Conservation (phyloP, 345 rosid genomes). For the Syzygium oleosum region DNA sequence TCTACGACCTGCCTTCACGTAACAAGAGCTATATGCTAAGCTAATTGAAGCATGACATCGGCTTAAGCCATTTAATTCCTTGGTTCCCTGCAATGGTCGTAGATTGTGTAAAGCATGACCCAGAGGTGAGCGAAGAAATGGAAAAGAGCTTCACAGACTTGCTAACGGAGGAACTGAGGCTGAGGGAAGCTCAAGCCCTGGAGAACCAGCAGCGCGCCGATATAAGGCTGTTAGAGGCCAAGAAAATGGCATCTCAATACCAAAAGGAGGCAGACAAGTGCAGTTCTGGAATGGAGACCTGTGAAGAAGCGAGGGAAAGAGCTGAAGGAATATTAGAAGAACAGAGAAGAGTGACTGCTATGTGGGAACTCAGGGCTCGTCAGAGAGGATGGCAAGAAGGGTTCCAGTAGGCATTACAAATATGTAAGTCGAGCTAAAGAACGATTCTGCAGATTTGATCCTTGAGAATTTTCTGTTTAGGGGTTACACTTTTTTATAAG, state of each 20-base stretch:
- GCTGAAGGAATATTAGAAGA: constrained; percentile 37
- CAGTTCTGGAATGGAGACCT: constrained; percentile 62
- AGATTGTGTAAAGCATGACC: constrained; percentile 47
- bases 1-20: background rate
- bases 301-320: constrained; percentile 59
- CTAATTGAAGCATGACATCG: background rate
- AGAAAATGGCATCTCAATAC: constrained; percentile 58
- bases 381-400: constrained; percentile 17
- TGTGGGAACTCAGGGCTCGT: constrained; percentile 25
- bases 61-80: background rate
- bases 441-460: background rate
- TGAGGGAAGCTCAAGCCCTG: constrained; percentile 42
- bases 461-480: background rate
- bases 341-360: constrained; percentile 26
- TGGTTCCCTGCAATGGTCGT: background rate
- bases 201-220: constrained; percentile 36
- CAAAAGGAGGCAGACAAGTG: constrained; percentile 70
- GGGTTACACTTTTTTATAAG: background rate
- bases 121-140: constrained; percentile 30
- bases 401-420: background rate
- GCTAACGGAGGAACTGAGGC: constrained; percentile 44
- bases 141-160: constrained; percentile 36
- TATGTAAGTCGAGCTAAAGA: background rate
- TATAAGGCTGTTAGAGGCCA: constrained; percentile 47
- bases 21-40: background rate